phyloP scores from a whole-genome alignment of 2,329 filamentous ascomycete genomes.

The Fusarium sp. region DNA sequence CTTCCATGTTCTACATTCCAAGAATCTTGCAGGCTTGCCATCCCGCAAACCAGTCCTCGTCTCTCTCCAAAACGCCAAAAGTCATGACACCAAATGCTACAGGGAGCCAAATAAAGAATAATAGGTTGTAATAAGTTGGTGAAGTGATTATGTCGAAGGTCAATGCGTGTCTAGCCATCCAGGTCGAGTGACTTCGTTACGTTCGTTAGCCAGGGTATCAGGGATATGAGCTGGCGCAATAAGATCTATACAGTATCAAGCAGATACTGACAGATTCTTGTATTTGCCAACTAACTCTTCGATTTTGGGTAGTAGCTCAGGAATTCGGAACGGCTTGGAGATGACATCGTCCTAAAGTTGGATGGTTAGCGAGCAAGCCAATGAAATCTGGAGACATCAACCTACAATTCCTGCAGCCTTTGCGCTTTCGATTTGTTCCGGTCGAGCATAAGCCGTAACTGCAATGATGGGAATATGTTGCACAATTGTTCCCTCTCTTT shows the following conservation, averaged over 20 bases:
- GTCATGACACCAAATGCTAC: conserved; percentile 33
- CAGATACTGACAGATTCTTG: conserved; percentile 48
- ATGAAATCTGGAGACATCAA: conserved; percentile 27
- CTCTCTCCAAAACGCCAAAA: conserved; percentile 42
- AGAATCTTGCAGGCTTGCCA: conserved; percentile 22
- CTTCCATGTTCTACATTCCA: conserved; percentile 33
- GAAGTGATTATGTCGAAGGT: conserved; percentile 35
- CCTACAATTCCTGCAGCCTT: conserved; percentile 79
- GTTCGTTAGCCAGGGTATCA: conserved; percentile 21
- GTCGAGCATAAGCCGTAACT: conserved; percentile 84
- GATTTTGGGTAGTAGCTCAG: conserved; percentile 77
- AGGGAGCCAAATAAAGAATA: conserved; percentile 23
- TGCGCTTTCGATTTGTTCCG: conserved; percentile 79
- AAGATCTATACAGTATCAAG: conserved; percentile 11
- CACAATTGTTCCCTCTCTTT: conserved; percentile 70
- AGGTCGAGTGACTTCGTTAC: conserved; percentile 22
- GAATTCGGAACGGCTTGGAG: conserved; percentile 82
- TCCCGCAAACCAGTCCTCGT: conserved; percentile 23
- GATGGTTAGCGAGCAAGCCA: conserved; percentile 10
- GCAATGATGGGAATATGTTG: conserved; percentile 81
- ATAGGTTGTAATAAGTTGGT: conserved; percentile 22
- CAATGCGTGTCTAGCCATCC: conserved; percentile 16
- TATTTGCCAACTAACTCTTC: conserved; percentile 65
- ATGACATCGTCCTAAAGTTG: conserved; percentile 75
- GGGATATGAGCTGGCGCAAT: neutral